A percentile compares a stretch with the other conserved stretches of the same genome.
Evolutionary conservation across 139 green algal species (phyloP).

Genomic region (Monoraphidium neglectum): DNA sequence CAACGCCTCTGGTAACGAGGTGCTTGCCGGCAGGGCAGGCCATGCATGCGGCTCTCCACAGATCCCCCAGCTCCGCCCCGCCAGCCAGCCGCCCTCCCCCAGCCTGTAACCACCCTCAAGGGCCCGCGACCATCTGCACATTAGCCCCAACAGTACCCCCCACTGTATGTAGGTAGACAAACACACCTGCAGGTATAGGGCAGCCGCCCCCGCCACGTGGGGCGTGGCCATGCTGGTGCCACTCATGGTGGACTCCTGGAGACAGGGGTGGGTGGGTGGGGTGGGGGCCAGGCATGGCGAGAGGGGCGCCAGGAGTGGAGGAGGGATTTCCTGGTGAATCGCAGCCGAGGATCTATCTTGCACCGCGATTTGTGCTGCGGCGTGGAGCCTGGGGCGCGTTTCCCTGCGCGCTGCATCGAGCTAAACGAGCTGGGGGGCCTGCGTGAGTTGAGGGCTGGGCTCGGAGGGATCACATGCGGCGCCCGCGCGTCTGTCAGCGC

Average conservation of each 20-base stretch:
- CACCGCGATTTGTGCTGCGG: neutral
- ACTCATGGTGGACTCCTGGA: conserved; percentile 10
- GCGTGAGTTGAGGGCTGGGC: neutral
- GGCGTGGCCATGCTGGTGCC: conserved; percentile 47
- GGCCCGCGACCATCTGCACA: too few relatives aligned
- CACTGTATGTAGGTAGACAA: too few relatives aligned
- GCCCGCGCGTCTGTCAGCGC: too few relatives aligned
- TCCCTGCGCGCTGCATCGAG: neutral
- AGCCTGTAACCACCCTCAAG: too few relatives aligned
- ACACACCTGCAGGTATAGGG: conserved; percentile 53
- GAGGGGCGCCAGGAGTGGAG: neutral
- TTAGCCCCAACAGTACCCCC: too few relatives aligned
- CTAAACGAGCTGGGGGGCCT: neutral
- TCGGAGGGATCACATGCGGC: neutral
- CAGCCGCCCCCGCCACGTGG: conserved; percentile 60
- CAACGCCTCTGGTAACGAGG: too few relatives aligned
- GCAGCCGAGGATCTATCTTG: neutral
- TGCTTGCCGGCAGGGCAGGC: too few relatives aligned
- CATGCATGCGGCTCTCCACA: too few relatives aligned
- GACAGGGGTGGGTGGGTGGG: neutral
- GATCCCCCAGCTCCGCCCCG: too few relatives aligned
- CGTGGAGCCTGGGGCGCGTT: neutral
- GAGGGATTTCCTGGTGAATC: neutral
- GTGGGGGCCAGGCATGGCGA: neutral
- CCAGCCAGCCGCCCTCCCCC: too few relatives aligned